Percentiles rank a stretch among this genome's conserved stretches.
These are phyloP conservation scores for Eimeria tenella DNA, from an alignment of 169 alveolate species.

Conservation along the genomic window DNA sequence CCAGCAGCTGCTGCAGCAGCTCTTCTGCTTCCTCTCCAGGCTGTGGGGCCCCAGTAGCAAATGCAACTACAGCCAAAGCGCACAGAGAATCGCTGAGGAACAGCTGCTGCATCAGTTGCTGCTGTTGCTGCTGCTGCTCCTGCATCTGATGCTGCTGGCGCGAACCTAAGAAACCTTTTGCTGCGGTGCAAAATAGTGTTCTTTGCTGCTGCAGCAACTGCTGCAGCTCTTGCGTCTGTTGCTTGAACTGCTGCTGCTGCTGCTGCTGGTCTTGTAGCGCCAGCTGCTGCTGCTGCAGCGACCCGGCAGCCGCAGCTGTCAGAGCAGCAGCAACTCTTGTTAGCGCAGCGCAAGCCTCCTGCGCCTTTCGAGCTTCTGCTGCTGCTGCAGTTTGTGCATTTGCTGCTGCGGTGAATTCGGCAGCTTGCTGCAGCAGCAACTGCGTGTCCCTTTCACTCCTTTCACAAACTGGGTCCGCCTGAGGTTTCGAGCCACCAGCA, in stretches of 20 bases:
- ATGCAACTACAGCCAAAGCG: neutral
- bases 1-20: neutral
- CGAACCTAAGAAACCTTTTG: neutral
- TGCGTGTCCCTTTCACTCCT: neutral
- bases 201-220: neutral
- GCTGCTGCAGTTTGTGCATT: neutral
- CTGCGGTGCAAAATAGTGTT: neutral
- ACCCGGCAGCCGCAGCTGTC: neutral
- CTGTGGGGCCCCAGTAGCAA: neutral
- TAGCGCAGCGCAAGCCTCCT: neutral
- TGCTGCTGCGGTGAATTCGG: neutral
- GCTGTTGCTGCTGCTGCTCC: constrained; percentile 18
- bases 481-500: neutral
- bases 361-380: neutral
- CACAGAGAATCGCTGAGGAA: neutral
- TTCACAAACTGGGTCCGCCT: neutral
- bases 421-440: constrained; percentile 8
- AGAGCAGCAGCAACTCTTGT: neutral
- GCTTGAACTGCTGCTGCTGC: too few species aligned
- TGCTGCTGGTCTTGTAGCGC: too few species aligned
- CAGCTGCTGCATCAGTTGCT: neutral
- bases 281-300: too few species aligned
- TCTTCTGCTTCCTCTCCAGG: neutral
- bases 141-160: neutral
- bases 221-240: neutral